Evolutionary conservation across 1,284 basidiomycete species (phyloP).

Genomic region (Pterulicium gracile): DNA sequence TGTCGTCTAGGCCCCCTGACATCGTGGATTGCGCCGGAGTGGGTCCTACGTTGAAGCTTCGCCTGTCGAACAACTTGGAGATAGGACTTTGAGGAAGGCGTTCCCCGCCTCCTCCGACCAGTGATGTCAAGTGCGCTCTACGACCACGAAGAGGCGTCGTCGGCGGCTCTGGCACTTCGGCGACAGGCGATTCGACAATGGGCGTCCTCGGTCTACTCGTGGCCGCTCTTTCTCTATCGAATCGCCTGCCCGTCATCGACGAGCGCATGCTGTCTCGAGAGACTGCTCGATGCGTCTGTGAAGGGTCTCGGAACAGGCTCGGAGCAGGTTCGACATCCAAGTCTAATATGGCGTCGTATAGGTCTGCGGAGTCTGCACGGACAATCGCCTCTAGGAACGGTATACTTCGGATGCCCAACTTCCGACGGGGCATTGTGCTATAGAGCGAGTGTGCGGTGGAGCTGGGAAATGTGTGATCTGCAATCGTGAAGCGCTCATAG

Average conservation of each 20-base stretch:
- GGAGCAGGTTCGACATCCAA: conserved; percentile 37
- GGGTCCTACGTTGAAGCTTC: background rate
- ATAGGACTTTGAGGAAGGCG: background rate
- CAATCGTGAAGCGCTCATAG: conserved; percentile 81
- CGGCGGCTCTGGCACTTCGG: too few species aligned
- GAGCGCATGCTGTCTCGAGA: background rate
- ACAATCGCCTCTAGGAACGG: conserved; percentile 64
- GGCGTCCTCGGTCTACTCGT: background rate
- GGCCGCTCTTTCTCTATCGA: too few species aligned
- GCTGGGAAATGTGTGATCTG: too few species aligned
- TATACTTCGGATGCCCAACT: conserved; percentile 59
- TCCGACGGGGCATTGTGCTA: too few species aligned
- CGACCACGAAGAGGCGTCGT: too few species aligned
- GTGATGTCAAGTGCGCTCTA: too few species aligned
- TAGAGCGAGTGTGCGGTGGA: too few species aligned
- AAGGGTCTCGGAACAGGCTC: background rate
- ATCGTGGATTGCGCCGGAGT: too few species aligned
- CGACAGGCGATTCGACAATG: background rate
- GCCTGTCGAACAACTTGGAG: background rate
- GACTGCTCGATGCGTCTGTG: background rate
- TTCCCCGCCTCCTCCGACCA: too few species aligned
- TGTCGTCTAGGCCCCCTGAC: background rate
- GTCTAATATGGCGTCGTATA: conserved; percentile 72
- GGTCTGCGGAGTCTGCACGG: conserved; percentile 48
- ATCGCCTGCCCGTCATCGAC: background rate